Base-by-base conservation (phyloP, 768 basidiomycete genomes). In the Candolleomyces eurysporus region DNA sequence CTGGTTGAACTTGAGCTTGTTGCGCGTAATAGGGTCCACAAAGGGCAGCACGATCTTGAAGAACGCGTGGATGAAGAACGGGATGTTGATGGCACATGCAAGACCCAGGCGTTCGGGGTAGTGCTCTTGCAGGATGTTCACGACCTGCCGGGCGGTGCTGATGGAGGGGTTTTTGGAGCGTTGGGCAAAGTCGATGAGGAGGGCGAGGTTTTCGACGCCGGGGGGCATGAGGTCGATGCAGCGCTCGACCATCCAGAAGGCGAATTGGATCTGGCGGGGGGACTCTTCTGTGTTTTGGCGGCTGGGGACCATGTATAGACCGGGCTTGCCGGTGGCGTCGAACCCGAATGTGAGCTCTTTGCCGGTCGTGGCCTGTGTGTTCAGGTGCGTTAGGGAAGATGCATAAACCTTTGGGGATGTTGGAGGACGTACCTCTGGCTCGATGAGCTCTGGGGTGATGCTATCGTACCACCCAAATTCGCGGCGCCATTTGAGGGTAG, bases 31-130 rank as follows among this genome's bases (percentile, higher is more conserved):
- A 2, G 94, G 91, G 73, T 96, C 94, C 56, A 95, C 84, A 69
- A 94, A 88, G 1, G 92, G 90, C 65, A 77, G 83, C 67, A 94
- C 87, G 65, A 92, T 72, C 65, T 88, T 91, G 79, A 85, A 89
- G 74, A 94, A 93, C 0, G 84, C 79, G 59, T 83, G 84, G 55
- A 94, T 69, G 54, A 92, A 70, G 77, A 86, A 94, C 4, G 94
- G 93, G n/a, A 94, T 81, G 66, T 94, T 91, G 61, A 88, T 79
- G 67, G 94, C 84, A 48, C 92, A 73, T 0, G 92, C 83, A 13
- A 78, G 69, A 26, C 91, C 92, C 39, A 96, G 85, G 4, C 94
- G 86, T 71, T 96, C 94, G 0, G 92, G 92, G 67, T 93, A 94
- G 69, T 94, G 91, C 22, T 85, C 82, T 67, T 93, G 92, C 14